Conservation (phyloP, 306 rosid species). For the Urtica urens region DNA sequence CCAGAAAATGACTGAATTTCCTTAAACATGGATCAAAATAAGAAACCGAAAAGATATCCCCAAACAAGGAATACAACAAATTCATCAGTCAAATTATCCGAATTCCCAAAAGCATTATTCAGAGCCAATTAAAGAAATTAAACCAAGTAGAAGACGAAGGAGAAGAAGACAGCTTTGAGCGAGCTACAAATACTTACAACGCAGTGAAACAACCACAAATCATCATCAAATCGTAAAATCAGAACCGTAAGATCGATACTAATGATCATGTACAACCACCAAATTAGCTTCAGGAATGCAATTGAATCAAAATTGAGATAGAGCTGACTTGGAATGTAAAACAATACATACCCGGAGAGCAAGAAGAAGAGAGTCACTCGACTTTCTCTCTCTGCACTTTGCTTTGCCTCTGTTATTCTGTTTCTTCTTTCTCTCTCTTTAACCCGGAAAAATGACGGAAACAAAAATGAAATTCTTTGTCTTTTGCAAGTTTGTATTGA, state of each 20-base stretch:
- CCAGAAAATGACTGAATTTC: constrained; percentile 19
- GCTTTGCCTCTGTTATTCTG: not conserved
- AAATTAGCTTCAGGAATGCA: no score
- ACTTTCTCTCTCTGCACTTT: constrained; percentile 6
- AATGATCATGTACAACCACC: no score
- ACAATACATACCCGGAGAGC: constrained; percentile 31
- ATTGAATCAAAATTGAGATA: not conserved
- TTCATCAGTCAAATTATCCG: not conserved
- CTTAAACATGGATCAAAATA: constrained; percentile 12
- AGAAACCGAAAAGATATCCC: not conserved
- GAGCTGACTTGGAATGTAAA: constrained; percentile 7
- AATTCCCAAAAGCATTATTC: constrained; percentile 2
- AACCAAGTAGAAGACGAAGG: constrained; percentile 21
- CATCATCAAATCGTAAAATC: no score
- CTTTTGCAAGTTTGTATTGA: constrained; percentile 35
- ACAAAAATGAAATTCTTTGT: no score
- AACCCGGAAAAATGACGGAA: not conserved
- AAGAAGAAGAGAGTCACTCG: constrained; percentile 20
- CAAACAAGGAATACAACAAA: constrained; percentile 8
- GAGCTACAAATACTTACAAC: constrained; percentile 3
- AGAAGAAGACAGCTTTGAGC: not conserved
- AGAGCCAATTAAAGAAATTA: constrained; percentile 5
- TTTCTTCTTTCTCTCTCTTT: not conserved
- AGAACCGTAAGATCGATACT: no score
- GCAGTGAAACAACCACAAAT: no score